Base-by-base conservation (phyloP, 2,329 filamentous ascomycete genomes). In the Monosporascus sp. region DNA sequence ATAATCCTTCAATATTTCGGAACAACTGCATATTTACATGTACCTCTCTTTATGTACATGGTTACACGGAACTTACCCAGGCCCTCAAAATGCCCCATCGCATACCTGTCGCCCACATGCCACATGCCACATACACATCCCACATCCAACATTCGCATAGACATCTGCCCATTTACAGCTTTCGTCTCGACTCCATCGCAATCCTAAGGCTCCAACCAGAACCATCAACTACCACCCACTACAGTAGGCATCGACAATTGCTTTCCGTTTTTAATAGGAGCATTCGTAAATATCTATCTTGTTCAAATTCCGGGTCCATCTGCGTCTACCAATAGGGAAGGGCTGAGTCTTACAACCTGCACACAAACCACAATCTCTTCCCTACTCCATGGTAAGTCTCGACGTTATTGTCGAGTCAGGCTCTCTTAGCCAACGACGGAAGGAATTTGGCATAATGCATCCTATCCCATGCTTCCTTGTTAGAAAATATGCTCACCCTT, bases 401-500 rank as follows among this genome's bases (percentile, higher is more conserved):
- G 31, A 14, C 9, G 11, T 14, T 35, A 14, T 35, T 14, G 31
- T 14, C 11, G 31, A 14, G 31, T 35, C 31, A 35, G 31, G 31
- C 11, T 35, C 31, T 35, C 31, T 14, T 35, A 35, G 11, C 31
- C 11, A 1, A 14, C 31, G 31, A 14, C 11, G 9, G 11, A 35
- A 35, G 11, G 9, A 14, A 35, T 35, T 35, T 5, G 31, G 31
- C 31, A 35, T 35, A 35, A 35, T 35, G 31, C 31, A 35, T 35
- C 38, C 26, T 28, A 37, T 48, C n/a, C 11, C 8, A 22, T 11
- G 5, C 15, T 22, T 20, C 17, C n/a, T n/a, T 41, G 38, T 41
- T 18, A 20, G 38, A 41, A n/a, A 35, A n/a, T 17, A 40, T 53
- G 51, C 52, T 57, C 38, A 56, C 41, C 49, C 44, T 51, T 52